A percentile compares a stretch with the other conserved stretches of the same genome.
Conservation (phyloP, 805 yeast genomes). For the Tetrapisispora iriomotensis region DNA sequence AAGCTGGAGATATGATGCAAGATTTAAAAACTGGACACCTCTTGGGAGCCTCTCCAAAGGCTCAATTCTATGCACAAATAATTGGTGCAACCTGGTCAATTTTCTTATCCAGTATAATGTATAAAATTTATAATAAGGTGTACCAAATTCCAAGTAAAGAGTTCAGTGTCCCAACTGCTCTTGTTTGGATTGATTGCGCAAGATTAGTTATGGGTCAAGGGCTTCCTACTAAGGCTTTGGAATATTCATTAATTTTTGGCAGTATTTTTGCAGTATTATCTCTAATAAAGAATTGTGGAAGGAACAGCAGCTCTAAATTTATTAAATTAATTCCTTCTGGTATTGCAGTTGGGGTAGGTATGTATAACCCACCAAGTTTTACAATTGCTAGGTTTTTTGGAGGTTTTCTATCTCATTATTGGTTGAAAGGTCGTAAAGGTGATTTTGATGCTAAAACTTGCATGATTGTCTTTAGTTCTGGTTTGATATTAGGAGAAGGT, state of each 20-base stretch:
- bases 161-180: slow-evolving; percentile 88
- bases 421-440: slow-evolving; percentile 38
- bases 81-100: slow-evolving; percentile 84
- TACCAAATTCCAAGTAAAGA: slow-evolving; percentile 77
- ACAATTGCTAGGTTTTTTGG: slow-evolving; percentile 90
- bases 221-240: slow-evolving; percentile 67
- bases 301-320: slow-evolving; percentile 32
- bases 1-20: slow-evolving; percentile 97
- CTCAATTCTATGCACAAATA: slow-evolving; percentile 84
- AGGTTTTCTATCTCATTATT: slow-evolving; percentile 55
- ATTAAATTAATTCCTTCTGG: slow-evolving; percentile 72
- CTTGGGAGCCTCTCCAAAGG: slow-evolving; percentile 83
- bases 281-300: slow-evolving; percentile 48
- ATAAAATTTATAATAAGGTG: slow-evolving; percentile 67
- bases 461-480: slow-evolving; percentile 83
- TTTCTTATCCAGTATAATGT: slow-evolving; percentile 69
- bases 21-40: slow-evolving; percentile 91
- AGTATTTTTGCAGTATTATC: slow-evolving; percentile 59
- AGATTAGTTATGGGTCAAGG: slow-evolving; percentile 87
- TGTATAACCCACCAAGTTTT: slow-evolving; percentile 87
- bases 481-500: slow-evolving; percentile 91
- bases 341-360: slow-evolving; percentile 95
- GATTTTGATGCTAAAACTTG: slow-evolving; percentile 47
- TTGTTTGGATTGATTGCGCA: slow-evolving; percentile 95
- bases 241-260: slow-evolving; percentile 53